phyloP scores from a whole-genome alignment of 2,329 filamentous ascomycete species.

The Acephala macrosclerotiorum region DNA sequence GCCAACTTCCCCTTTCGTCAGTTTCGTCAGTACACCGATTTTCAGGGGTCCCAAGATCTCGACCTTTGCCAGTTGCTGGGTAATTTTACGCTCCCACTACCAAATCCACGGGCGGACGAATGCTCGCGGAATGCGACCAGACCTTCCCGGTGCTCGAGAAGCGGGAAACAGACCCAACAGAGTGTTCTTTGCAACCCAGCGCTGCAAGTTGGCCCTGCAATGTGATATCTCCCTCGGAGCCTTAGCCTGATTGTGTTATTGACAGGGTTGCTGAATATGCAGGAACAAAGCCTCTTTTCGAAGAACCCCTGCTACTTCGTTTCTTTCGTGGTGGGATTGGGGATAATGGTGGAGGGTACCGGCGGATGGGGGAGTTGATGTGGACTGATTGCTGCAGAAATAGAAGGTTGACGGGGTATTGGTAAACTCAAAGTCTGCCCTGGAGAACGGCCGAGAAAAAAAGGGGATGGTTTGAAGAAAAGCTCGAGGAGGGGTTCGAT shows the following conservation, averaged over 20 bases:
- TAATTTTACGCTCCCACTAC: background rate
- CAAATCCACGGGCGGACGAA: background rate
- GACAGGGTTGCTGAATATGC: slow-evolving; percentile 29
- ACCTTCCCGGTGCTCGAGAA: background rate
- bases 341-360: background rate
- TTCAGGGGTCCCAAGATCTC: background rate
- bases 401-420: background rate
- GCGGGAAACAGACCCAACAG: background rate
- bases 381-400: background rate
- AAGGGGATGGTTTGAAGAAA: background rate
- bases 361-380: background rate
- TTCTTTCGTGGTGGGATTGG: background rate
- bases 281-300: slow-evolving; percentile 26
- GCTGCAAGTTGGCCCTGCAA: slow-evolving; percentile 13
- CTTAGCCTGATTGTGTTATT: slow-evolving; percentile 27
- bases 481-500: background rate
- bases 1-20: background rate
- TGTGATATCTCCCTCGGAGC: slow-evolving; percentile 17
- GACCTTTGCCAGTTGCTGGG: background rate
- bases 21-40: no score
- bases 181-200: background rate
- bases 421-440: background rate
- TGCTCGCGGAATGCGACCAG: slow-evolving; percentile 4
- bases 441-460: background rate
- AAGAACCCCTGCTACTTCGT: slow-evolving; percentile 13